Evolutionary conservation across 2,329 filamentous ascomycete species (phyloP).

Genomic region (Aspergillus oerlinghausenensis): DNA sequence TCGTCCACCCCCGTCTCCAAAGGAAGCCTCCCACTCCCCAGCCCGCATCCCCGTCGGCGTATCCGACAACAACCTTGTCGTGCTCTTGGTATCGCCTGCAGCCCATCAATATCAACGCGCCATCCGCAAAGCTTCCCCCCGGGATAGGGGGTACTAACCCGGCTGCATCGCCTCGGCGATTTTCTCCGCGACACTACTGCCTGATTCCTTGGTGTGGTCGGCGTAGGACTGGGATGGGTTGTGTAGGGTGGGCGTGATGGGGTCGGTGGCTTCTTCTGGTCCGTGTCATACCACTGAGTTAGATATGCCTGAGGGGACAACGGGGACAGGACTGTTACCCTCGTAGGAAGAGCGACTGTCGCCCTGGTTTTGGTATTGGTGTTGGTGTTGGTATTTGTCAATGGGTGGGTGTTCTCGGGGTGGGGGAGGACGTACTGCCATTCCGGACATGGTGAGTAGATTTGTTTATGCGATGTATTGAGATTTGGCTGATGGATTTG

Average conservation of each 20-base stretch:
- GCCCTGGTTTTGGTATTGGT: conserved; percentile 4
- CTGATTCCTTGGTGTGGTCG: conserved; percentile 13
- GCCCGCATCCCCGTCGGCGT: conserved; percentile 7
- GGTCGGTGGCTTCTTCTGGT: conserved; percentile 16
- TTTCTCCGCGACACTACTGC: conserved; percentile 14
- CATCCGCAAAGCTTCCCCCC: too few relatives aligned
- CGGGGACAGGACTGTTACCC: background rate
- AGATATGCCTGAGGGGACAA: background rate
- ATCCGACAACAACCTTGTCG: conserved; percentile 16
- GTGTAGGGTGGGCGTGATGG: conserved; percentile 10
- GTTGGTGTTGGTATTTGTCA: background rate
- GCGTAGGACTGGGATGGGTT: conserved; percentile 9
- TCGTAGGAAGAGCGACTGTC: conserved; percentile 5
- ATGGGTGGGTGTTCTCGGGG: background rate
- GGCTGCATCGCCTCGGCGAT: conserved; percentile 17
- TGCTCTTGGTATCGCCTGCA: conserved; percentile 16
- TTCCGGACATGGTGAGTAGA: conserved; percentile 11
- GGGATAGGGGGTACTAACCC: conserved; percentile 1
- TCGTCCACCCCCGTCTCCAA: background rate
- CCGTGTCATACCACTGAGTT: too few relatives aligned
- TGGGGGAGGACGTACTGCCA: conserved; percentile 7
- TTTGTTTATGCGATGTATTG: too few relatives aligned
- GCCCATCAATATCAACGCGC: too few relatives aligned
- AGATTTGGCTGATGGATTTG: background rate
- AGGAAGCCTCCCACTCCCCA: conserved; percentile 3